Evolutionary conservation across 768 basidiomycete species (phyloP).

Genomic region (Piloderma croceum): DNA sequence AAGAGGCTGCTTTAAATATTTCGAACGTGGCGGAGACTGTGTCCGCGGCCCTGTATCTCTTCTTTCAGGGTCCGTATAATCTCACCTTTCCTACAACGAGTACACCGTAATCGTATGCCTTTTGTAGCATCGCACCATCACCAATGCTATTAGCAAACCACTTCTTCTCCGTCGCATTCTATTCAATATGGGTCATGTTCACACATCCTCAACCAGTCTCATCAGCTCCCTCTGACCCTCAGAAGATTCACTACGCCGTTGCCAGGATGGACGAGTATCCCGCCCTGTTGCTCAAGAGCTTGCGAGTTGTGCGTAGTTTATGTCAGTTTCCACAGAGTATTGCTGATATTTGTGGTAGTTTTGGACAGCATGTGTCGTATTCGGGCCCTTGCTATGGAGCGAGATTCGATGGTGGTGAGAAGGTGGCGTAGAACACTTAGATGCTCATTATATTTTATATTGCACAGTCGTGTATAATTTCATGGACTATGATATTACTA

Average conservation of each 20-base stretch:
- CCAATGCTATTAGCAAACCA: conserved; percentile 78
- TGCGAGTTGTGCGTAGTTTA: conserved; percentile 61
- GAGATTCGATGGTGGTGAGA: conserved; percentile 70
- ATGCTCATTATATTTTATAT: neutral
- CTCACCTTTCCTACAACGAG: neutral
- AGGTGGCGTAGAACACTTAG: neutral
- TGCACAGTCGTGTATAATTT: neutral
- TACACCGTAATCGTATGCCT: conserved; percentile 1
- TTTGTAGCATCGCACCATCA: conserved; percentile 66
- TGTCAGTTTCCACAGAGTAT: conserved; percentile 1
- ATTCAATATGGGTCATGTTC: conserved; percentile 89
- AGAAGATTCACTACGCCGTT: conserved; percentile 33
- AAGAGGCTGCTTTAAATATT: conserved; percentile 95
- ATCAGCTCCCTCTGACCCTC: conserved; percentile 22
- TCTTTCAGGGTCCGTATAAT: conserved; percentile 80
- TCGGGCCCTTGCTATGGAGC: conserved; percentile 82
- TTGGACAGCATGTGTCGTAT: conserved; percentile 87
- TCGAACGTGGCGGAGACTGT: conserved; percentile 88
- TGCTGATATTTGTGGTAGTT: conserved; percentile 48
- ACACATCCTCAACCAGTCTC: conserved; percentile 45
- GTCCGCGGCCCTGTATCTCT: conserved; percentile 85
- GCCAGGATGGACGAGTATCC: conserved; percentile 67
- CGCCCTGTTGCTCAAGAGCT: conserved; percentile 48
- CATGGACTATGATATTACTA: no score
- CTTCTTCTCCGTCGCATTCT: conserved; percentile 95